Percentiles rank a stretch among this genome's conserved stretches.
These are phyloP conservation scores for Xylaria arbuscula DNA, from an alignment of 2,329 filamentous ascomycete genomes.

Conservation along the genomic window DNA sequence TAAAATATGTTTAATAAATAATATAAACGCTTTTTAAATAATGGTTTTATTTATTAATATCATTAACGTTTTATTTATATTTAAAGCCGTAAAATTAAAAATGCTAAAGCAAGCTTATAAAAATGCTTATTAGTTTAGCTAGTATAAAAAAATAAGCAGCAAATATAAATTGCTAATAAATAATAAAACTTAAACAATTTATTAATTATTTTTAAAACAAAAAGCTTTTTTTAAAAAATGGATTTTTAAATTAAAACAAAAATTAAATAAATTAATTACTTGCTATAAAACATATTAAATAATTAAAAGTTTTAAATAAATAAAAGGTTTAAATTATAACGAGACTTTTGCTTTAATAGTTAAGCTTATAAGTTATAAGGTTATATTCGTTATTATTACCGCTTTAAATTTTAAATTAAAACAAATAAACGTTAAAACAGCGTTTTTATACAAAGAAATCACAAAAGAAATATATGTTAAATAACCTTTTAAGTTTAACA, in stretches of 20 bases:
- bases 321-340: constrained; percentile 4
- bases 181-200: not conserved
- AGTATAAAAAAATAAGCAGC: not conserved
- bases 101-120: not conserved
- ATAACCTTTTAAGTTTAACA: not conserved
- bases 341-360: constrained; percentile 12
- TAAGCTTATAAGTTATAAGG: constrained; percentile 18
- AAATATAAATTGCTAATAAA: not conserved
- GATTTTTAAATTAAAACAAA: not conserved
- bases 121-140: not conserved
- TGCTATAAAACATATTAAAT: constrained; percentile 11
- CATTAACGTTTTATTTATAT: not conserved
- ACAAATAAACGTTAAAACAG: constrained; percentile 16
- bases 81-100: not conserved
- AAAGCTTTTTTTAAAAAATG: not conserved
- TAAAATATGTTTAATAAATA: not conserved
- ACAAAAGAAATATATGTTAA: not conserved
- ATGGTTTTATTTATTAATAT: not conserved
- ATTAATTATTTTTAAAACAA: not conserved
- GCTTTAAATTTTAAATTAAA: constrained; percentile 17
- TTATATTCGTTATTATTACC: constrained; percentile 4
- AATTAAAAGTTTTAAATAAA: constrained; percentile 17
- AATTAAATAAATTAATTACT: not conserved
- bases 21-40: not conserved
- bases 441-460: constrained; percentile 11